Percentiles rank a stretch among this genome's conserved stretches.
phyloP scores from a whole-genome alignment of 495 filamentous ascomycete species.

The Poronia punctata region DNA sequence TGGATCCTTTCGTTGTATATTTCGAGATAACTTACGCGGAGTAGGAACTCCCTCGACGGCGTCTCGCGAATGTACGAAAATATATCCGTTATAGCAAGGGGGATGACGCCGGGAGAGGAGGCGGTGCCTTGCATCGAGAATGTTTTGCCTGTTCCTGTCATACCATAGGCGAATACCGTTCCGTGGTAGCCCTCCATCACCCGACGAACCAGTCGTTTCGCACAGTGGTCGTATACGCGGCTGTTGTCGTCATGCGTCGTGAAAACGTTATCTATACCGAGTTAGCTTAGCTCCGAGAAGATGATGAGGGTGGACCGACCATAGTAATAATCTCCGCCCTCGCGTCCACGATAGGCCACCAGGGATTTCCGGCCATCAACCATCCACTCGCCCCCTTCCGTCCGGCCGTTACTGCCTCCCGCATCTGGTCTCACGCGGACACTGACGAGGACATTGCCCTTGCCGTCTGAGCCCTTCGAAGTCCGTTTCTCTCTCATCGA shows the following conservation, averaged over 20 bases:
- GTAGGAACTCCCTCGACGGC: constrained; percentile 84
- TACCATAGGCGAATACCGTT: constrained; percentile 97
- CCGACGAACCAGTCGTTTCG: constrained; percentile 87
- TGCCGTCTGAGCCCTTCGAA: constrained; percentile 54
- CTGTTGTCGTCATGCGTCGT: constrained; percentile 85
- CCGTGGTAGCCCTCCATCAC: constrained; percentile 99
- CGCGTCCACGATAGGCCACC: constrained; percentile 76
- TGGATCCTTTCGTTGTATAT: constrained; percentile 99
- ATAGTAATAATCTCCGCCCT: constrained; percentile 89
- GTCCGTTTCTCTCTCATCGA: constrained; percentile 33
- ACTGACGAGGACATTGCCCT: constrained; percentile 94
- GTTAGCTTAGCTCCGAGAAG: constrained; percentile 11
- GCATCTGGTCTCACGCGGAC: constrained; percentile 86
- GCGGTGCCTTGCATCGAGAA: constrained; percentile 99
- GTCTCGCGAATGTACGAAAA: constrained; percentile 98
- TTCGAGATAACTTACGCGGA: constrained; percentile 95
- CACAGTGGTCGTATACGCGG: constrained; percentile 85
- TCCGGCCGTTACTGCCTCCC: constrained; percentile 47
- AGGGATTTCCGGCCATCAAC: constrained; percentile 79
- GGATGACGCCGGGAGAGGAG: constrained; percentile 93
- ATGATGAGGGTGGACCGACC: constrained; percentile 46
- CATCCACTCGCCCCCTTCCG: constrained; percentile 76
- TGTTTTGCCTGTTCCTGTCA: constrained; percentile 98
- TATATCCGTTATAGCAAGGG: constrained; percentile 94
- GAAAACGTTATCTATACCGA: constrained; percentile 81